Evolutionary conservation across 352 stramenopile genomes (phyloP), one percentile per base, ranked within the genome.

Genomic region (Globisporangium spiculum): DNA sequence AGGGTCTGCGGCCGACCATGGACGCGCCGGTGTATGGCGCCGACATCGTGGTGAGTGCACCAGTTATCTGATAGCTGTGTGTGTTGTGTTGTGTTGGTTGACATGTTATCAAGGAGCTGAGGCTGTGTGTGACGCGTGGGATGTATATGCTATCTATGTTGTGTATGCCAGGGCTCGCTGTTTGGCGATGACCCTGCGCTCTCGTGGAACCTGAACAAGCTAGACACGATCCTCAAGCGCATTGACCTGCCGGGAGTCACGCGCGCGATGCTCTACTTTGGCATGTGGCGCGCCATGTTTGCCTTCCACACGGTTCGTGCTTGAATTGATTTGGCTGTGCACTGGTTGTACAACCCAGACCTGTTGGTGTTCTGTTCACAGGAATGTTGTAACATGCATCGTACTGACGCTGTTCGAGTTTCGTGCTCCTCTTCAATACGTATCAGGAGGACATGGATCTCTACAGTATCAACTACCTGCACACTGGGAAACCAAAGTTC

Each of bases 281-380:
- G 93, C 72, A 98, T 97, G 87, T 98, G 93, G 93, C 77, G 90
- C 14, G 88, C 92, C 65, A 97, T 98, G 86, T 98, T 98, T 71
- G 90, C 94, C 0, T 97, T 96, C 68, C 94, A 98, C 71, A 97
- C 90, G 57, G 84, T 90, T 68, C 44, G 74, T 56, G 10, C 7
- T 16, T 20, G 14, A 46, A 46, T 2, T 30, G 48, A 16, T 36
- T 10, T 57, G 7, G 52, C 46, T 53, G 22, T 20, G 46, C 46
- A 14, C n/a, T 55, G 48, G n/a, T 55, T 55, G 8, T n/a, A 16
- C 48, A 4, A 7, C 30, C 30, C 30, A 55, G 48, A 27, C 32
- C 32, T 24, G 44, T 50, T 52, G 53, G 26, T 59, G 14, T 14
- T 1, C 0, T 57, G 4, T n/a, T 57, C 6, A 4, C 3, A 24